Evolutionary conservation across 73 alveolate genomes (phyloP), one percentile per base, ranked within the genome.

Genomic region (Paramecium primaurelia): DNA sequence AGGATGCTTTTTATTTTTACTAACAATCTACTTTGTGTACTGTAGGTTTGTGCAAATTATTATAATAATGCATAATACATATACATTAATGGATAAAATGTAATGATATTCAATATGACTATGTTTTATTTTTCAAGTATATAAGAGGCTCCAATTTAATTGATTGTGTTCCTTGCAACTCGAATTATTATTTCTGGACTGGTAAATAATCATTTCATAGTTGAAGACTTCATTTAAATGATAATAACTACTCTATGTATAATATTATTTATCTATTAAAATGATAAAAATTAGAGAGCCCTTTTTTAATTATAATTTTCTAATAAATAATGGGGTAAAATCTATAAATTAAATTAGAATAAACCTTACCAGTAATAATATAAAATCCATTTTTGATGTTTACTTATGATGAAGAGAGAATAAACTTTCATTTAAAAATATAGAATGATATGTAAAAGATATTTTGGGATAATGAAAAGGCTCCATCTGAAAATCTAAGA

Each of bases 311-410:
- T 45, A 45, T 28, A 47, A 5, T 80, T 80, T 80, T 32, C 91
- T 40, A 54, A 80, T 80, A 80, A 49, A 80, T 80, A 80, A 80
- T 80, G 91, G 91, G 91, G 91, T 80, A 80, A 11, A 73, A 22
- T 40, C 30, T 18, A 22, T 49, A 47, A 42, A 20, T 64, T 32
- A 28, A 64, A 34, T 34, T 80, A 80, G 91, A 80, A 47, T n/a
- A 42, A 80, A 42, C 75, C 49, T 26, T 80, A 18, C 73, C 71
- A 47, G 47, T 49, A 32, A 26, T 80, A 45, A 47, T 80, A 22
- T 20, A 80, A 47, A 80, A 25, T 80, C 91, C 91, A 45, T 80
- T 80, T 49, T 47, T 80, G 32, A 42, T 80, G 47, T 80, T 80
- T 47, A 80, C 91, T 0, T 80, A 45, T 49, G 91, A 80, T 80